Conservation (phyloP, 768 basidiomycete genomes). For the Daedalea quercina region DNA sequence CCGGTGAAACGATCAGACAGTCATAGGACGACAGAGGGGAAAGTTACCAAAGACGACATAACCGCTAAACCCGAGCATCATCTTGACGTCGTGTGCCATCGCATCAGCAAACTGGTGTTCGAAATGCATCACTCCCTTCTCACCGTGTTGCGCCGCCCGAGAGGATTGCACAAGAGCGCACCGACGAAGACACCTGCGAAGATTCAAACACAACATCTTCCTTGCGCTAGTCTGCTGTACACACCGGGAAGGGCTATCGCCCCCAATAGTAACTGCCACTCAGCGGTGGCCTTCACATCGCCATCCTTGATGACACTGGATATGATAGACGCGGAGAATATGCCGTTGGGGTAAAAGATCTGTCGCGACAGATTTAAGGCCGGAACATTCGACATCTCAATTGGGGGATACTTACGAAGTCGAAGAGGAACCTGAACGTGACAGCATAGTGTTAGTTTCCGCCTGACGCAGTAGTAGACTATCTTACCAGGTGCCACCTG, state of each 20-base stretch:
- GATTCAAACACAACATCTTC: background rate
- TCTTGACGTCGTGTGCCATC: constrained; percentile 36
- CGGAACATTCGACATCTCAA: background rate
- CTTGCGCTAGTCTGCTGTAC: background rate
- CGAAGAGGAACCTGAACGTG: constrained; percentile 55
- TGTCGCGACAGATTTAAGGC: constrained; percentile 12
- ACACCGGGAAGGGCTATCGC: constrained; percentile 58
- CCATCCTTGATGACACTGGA: constrained; percentile 53
- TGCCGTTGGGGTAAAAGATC: constrained; percentile 72
- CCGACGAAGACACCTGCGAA: constrained; percentile 25
- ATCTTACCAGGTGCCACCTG: constrained; percentile 61
- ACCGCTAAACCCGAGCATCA: constrained; percentile 66
- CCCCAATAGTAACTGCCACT: constrained; percentile 62
- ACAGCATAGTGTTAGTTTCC: background rate
- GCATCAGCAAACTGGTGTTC: background rate
- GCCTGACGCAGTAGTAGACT: background rate
- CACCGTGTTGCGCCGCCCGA: constrained; percentile 55
- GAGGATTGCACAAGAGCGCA: constrained; percentile 38
- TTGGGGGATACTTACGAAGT: constrained; percentile 42
- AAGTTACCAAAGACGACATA: constrained; percentile 63
- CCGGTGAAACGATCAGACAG: background rate
- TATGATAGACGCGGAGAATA: constrained; percentile 64
- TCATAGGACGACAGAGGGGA: too few relatives aligned
- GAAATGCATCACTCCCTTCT: constrained; percentile 11
- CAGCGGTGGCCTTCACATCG: constrained; percentile 53